Evolutionary conservation across 148 eudicot species (phyloP).

Genomic region (Simmondsia chinensis): DNA sequence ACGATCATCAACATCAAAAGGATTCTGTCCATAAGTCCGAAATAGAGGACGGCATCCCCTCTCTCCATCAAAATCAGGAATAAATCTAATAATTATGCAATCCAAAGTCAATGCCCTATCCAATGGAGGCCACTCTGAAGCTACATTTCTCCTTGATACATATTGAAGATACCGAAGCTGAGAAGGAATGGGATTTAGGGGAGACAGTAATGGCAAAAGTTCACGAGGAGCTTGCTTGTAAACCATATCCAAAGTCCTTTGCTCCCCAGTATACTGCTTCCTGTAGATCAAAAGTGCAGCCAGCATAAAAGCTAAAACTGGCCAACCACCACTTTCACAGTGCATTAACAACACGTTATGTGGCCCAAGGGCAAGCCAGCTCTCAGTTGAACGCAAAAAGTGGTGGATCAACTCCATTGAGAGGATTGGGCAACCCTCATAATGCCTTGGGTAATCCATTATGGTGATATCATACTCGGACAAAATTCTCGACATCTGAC

Average conservation of each 20-base stretch:
- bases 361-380: slow-evolving; percentile 76
- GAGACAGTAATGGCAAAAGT: slow-evolving; percentile 55
- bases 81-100: slow-evolving; percentile 64
- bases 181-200: slow-evolving; percentile 76
- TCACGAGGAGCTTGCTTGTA: slow-evolving; percentile 85
- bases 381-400: slow-evolving; percentile 75
- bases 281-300: slow-evolving; percentile 73
- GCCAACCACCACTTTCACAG: slow-evolving; percentile 94
- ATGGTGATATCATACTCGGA: slow-evolving; percentile 66
- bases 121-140: slow-evolving; percentile 78
- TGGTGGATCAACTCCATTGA: slow-evolving; percentile 80
- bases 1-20: slow-evolving; percentile 33
- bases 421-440: slow-evolving; percentile 79
- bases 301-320: slow-evolving; percentile 85
- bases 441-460: slow-evolving; percentile 82
- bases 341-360: slow-evolving; percentile 82
- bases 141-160: slow-evolving; percentile 81
- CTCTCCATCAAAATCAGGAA: slow-evolving; percentile 53
- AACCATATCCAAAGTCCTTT: slow-evolving; percentile 85
- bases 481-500: slow-evolving; percentile 50
- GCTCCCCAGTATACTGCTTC: slow-evolving; percentile 67
- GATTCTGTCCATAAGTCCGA: slow-evolving; percentile 81
- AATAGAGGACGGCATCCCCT: slow-evolving; percentile 79
- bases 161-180: slow-evolving; percentile 86
- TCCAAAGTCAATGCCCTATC: slow-evolving; percentile 69